Base-by-base conservation (phyloP, 1,284 basidiomycete species). In the Rhodotorula sp. region DNA sequence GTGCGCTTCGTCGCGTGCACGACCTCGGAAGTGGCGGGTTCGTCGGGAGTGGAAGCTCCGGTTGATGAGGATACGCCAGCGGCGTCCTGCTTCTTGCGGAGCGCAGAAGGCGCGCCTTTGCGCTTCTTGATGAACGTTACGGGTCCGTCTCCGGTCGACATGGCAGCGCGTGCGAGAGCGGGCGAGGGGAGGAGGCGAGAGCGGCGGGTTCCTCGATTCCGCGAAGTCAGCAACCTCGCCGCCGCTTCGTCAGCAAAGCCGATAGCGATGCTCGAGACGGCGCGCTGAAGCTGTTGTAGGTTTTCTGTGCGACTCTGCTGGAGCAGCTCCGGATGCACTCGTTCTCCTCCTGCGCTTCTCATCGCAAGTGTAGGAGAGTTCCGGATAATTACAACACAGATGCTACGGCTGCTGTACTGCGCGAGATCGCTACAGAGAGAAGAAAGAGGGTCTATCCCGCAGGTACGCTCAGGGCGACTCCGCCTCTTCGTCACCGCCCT, bases 111-210 rank as follows among this genome's bases (percentile, higher is more conserved):
- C 0, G 67, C 65, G 41, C 73, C 73, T 34, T 71, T 71, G 51
- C 67, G 62, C 67, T 71, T 71, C 72, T 76, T 76, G 55, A 73
- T 73, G 67, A 76, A 76, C 25, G 61, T 71, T 54, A 75, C 67
- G 2, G 71, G 69, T 27, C 53, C 70, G 51, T 71, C 73, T 21
- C 19, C 53, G 21, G 13, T 54, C 53, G 51, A 53, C 51, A 54
- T 54, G 53, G 29, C 19, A 12, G 32, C 32, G 27, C 29, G 32
- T 7, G 5, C n/a, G 0, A 12, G 32, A 34, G 8, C 13, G 19
- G n/a, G 15, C 27, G 44, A 4, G 60, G 21, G 29, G 53, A 12
- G n/a, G 51, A 29, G 50, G 15, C 34, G 41, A 36, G 29, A 25
- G 15, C 36, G 39, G 19, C 29, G 53, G 19, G 32, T 29, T 29